Evolutionary conservation across 73 alveolate genomes (phyloP), one percentile per base, ranked within the genome.

Genomic region (Effrenium voratum): DNA sequence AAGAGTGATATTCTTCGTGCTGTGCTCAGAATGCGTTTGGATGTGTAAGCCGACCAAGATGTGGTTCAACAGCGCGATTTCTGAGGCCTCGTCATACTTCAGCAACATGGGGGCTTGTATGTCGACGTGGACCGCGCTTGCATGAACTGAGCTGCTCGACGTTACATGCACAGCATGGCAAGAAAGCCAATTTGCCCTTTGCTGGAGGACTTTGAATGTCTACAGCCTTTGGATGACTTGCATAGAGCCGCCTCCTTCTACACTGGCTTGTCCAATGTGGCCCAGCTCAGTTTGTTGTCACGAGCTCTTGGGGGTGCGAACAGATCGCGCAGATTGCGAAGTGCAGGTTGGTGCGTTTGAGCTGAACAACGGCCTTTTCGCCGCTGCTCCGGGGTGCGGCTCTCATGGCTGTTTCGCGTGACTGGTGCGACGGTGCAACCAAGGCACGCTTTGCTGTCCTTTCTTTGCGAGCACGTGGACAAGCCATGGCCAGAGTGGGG

Each of bases 401-500:
- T 34, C 19, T 52, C 19, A 13, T 57, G 32, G 34, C 26, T 28
- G 43, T 16, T 63, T 34, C 43, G n/a, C 34, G 43, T 30, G 43
- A 66, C 77, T 5, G 40, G 40, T 5, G 77, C 15, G 79, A 40
- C 19, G n/a, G 0, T 1, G 79, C 41, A 15, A 15, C 40, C 40
- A 63, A 90, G 97, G 97, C 97, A 90, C 55, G 88, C 97, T 46
- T 76, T 90, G 40, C 47, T 90, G 76, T 79, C 97, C 38, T 90
- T 46, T 55, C 38, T 45, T 28, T 90, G 97, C 75, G 88, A 90
- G 66, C 97, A 70, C 5, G 73, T 90, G 57, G 97, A 45, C 66
- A 90, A 68, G 38, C 88, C 97, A 0, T 90, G 97, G 97, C 97
- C 97, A 30, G 97, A 90, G 57, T 90, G 97, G 97, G 97, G 97